Conservation (phyloP, 495 filamentous ascomycete genomes). For the Penicillium angulare region DNA sequence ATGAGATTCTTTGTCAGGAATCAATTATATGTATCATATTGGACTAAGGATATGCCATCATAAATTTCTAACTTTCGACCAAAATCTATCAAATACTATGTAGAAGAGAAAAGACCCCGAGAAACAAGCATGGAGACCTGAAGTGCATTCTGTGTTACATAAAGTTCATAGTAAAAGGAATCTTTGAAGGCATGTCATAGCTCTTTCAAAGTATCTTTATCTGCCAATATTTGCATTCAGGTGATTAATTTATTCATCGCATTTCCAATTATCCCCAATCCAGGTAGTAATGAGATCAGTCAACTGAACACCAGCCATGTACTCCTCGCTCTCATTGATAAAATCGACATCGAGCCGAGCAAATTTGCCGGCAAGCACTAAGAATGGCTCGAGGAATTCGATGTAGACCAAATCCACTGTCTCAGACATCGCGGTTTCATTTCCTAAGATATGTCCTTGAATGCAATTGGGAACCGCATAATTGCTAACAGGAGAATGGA, state of each 20-base stretch:
- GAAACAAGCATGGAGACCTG: too few species aligned
- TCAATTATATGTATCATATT: conserved; percentile 11
- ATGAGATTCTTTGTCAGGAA: background rate
- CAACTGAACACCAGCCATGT: conserved; percentile 64
- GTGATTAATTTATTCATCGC: conserved; percentile 19
- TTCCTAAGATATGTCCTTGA: conserved; percentile 61
- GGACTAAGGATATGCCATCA: background rate
- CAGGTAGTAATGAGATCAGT: conserved; percentile 73
- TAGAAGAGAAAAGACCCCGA: too few species aligned
- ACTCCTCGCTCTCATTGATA: conserved; percentile 54
- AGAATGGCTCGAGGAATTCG: conserved; percentile 82
- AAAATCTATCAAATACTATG: too few species aligned
- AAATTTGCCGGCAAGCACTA: conserved; percentile 70
- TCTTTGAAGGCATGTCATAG: too few species aligned
- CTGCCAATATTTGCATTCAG: background rate
- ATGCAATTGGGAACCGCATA: conserved; percentile 82
- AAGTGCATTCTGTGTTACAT: too few species aligned
- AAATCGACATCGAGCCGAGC: conserved; percentile 59
- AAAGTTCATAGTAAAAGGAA: too few species aligned
- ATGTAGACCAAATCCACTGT: conserved; percentile 85
- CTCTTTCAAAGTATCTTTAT: too few species aligned
- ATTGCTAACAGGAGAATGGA: conserved; percentile 72
- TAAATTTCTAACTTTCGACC: too few species aligned
- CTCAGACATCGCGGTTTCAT: conserved; percentile 46
- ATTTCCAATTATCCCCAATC: conserved; percentile 77